A percentile compares a stretch with the other conserved stretches of the same genome.
phyloP scores from a whole-genome alignment of 2,329 filamentous ascomycete genomes.

The Chrysoporthe puriensis region DNA sequence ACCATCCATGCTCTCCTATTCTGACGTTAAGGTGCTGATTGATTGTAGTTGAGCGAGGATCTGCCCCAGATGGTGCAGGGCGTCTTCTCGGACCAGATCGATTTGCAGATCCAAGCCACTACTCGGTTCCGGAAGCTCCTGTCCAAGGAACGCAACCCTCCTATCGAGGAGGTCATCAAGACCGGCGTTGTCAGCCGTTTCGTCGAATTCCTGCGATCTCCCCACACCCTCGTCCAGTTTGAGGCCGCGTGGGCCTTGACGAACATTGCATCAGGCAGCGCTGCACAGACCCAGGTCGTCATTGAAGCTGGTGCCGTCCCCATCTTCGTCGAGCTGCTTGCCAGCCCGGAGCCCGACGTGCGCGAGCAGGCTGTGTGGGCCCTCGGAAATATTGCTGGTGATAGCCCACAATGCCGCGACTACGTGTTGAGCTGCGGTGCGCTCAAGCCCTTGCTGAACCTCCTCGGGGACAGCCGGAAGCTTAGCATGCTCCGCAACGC shows the following conservation, averaged over 20 bases:
- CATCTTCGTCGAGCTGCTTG: conserved; percentile 96
- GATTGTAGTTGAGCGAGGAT: conserved; percentile 84
- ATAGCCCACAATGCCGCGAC: conserved; percentile 96
- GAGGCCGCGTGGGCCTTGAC: conserved; percentile 98
- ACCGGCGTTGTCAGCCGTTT: conserved; percentile 97
- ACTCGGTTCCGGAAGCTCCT: conserved; percentile 98
- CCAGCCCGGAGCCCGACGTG: conserved; percentile 95
- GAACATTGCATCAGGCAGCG: conserved; percentile 98
- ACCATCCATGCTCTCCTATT: too few relatives aligned
- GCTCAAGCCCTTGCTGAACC: conserved; percentile 82
- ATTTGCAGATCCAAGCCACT: conserved; percentile 94
- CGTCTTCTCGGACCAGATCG: conserved; percentile 98
- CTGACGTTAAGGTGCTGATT: conserved; percentile 35
- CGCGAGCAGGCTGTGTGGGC: conserved; percentile 99
- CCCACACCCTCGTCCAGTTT: conserved; percentile 97
- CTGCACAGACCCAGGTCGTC: conserved; percentile 96
- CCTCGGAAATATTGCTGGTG: conserved; percentile 96
- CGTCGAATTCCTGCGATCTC: conserved; percentile 96
- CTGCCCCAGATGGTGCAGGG: conserved; percentile 97
- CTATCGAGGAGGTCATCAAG: conserved; percentile 99
- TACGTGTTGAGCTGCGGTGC: conserved; percentile 93
- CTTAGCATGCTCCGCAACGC: conserved; percentile 98
- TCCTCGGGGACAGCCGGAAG: conserved; percentile 97
- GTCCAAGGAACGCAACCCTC: conserved; percentile 98
- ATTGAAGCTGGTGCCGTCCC: conserved; percentile 98